Evolutionary conservation across 2,329 filamentous ascomycete species (phyloP).

Genomic region (Sphaerulina vaccinii): DNA sequence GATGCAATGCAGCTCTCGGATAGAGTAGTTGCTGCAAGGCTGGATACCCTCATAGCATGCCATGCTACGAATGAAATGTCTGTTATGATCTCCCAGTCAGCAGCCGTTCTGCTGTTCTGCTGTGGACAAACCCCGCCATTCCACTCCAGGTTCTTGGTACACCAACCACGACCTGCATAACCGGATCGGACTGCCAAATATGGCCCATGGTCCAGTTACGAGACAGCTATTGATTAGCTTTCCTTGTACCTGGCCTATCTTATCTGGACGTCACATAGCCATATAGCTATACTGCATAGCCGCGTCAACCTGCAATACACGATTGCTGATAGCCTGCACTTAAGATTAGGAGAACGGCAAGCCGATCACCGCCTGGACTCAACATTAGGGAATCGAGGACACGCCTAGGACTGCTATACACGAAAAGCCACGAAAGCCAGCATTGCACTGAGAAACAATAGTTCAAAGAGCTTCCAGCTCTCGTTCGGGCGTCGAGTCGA

Average conservation of each 20-base stretch:
- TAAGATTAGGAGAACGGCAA: slow-evolving; percentile 2
- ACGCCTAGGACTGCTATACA: slow-evolving; percentile 1
- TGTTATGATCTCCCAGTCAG: neutral
- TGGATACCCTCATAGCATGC: neutral
- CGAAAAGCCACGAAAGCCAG: neutral
- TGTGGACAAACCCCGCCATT: slow-evolving; percentile 2
- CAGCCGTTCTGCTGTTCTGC: neutral
- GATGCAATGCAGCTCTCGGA: neutral
- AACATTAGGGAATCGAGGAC: neutral
- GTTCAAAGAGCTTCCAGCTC: too few species aligned
- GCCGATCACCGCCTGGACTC: neutral
- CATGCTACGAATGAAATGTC: neutral
- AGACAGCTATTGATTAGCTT: slow-evolving; percentile 2
- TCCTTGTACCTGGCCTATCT: neutral
- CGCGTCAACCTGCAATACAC: neutral
- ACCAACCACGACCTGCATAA: neutral
- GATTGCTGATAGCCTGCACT: slow-evolving; percentile 1
- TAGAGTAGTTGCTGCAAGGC: neutral
- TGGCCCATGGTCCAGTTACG: neutral
- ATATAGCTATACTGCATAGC: neutral
- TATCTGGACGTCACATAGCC: neutral
- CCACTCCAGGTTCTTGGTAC: neutral
- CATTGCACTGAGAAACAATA: neutral
- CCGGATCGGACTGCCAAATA: slow-evolving; percentile 13
- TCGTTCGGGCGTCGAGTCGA: too few species aligned